Percentiles rank a stretch among this genome's conserved stretches.
phyloP scores from a whole-genome alignment of 2,329 filamentous ascomycete species.

The Trichoderma polysporum region DNA sequence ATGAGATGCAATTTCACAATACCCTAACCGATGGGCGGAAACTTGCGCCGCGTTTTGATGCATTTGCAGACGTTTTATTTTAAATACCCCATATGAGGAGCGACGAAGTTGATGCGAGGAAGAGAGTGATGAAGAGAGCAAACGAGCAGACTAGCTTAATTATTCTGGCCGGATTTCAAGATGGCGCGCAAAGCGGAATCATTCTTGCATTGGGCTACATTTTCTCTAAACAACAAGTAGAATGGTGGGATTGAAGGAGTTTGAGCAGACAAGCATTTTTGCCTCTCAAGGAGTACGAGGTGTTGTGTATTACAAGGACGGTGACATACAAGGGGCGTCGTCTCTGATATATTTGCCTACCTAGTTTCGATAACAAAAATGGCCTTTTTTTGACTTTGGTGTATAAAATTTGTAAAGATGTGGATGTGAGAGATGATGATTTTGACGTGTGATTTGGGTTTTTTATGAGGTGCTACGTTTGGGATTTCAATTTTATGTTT shows the following conservation, averaged over 20 bases:
- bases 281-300: not conserved
- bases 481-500: too few species aligned
- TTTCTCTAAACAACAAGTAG: not conserved
- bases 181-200: not conserved
- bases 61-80: constrained; percentile 11
- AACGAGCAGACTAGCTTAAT: not conserved
- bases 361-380: constrained; percentile 30
- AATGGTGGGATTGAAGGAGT: not conserved
- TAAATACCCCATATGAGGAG: constrained; percentile 22
- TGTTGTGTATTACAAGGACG: constrained; percentile 21
- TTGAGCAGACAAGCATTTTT: constrained; percentile 12
- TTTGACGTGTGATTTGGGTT: too few species aligned
- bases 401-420: not conserved
- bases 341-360: constrained; percentile 26
- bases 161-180: not conserved
- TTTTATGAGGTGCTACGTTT: too few species aligned
- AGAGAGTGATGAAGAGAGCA: not conserved
- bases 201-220: not conserved
- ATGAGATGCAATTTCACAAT: constrained; percentile 19
- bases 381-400: constrained; percentile 2
- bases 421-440: not conserved
- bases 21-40: not conserved
- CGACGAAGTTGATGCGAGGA: constrained; percentile 12
- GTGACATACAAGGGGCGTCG: constrained; percentile 22
- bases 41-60: constrained; percentile 19